A percentile compares a stretch with the other conserved stretches of the same genome.
Conservation (phyloP, 106 monocot genomes). For the Vanilla planifolia region DNA sequence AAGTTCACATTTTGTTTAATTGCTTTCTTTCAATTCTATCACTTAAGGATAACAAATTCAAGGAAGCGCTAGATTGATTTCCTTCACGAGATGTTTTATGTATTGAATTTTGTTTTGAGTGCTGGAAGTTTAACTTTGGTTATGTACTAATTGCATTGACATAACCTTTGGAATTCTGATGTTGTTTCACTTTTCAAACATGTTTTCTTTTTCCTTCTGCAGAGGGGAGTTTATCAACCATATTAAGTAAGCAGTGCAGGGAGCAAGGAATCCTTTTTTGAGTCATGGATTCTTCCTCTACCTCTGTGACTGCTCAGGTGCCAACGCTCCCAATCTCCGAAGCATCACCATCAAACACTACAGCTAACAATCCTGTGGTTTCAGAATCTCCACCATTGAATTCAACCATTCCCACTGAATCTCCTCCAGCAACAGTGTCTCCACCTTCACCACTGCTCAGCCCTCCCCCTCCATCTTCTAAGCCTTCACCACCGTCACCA, state of each 20-base stretch:
- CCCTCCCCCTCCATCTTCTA: constrained; percentile 1
- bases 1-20: no score
- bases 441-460: constrained; percentile 2
- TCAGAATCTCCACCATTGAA: constrained; percentile 4
- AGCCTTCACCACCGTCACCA: constrained; percentile 8
- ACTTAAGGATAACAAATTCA: no score
- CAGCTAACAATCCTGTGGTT: background rate
- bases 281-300: constrained; percentile 10
- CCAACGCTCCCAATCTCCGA: background rate
- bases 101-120: no score
- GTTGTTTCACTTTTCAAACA: no score
- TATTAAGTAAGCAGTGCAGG: constrained; percentile 3
- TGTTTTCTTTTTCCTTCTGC: no score
- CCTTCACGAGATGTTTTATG: no score
- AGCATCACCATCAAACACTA: background rate
- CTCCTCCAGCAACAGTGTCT: background rate
- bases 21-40: no score
- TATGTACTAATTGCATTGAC: no score
- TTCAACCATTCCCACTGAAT: background rate
- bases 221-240: no score
- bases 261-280: constrained; percentile 6
- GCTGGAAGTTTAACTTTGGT: no score
- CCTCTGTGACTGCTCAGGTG: constrained; percentile 1
- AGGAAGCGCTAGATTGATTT: no score
- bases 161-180: no score